These are phyloP conservation scores for Rhynchospora breviuscula DNA, from an alignment of 176 grass and related monocot species.

Conservation along the genomic window DNA sequence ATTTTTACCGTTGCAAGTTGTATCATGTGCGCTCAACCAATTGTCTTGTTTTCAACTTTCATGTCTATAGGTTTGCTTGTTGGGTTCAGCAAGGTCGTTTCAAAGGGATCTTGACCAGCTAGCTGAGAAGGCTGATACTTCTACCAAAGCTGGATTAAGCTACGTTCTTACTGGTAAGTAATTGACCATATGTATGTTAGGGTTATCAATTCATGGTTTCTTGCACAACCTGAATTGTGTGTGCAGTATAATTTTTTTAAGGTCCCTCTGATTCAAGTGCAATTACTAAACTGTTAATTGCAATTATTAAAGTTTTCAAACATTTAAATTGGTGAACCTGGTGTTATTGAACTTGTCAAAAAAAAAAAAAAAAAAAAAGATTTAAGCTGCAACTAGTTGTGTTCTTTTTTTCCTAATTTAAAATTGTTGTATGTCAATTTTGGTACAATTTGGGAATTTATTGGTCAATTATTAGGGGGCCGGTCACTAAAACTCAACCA, in stretches of 20 bases:
- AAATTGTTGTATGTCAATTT: no score
- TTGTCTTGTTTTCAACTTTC: background rate
- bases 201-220: background rate
- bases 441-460: no score
- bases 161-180: constrained; percentile 74
- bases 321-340: no score
- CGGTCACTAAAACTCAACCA: no score
- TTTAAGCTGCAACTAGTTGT: no score
- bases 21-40: background rate
- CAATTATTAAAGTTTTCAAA: no score
- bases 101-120: constrained; percentile 95
- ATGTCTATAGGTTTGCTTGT: constrained; percentile 64
- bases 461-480: no score
- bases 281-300: no score
- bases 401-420: no score
- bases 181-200: background rate
- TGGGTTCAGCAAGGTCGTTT: constrained; percentile 89
- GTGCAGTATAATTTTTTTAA: background rate
- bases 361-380: no score
- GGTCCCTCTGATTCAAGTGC: background rate
- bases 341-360: no score
- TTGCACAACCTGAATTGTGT: background rate
- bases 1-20: background rate
- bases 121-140: constrained; percentile 90
- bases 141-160: constrained; percentile 76